Evolutionary conservation across 2,329 filamentous ascomycete species (phyloP), one percentile per base, ranked within the genome.

Genomic region (Myotisia sp.): DNA sequence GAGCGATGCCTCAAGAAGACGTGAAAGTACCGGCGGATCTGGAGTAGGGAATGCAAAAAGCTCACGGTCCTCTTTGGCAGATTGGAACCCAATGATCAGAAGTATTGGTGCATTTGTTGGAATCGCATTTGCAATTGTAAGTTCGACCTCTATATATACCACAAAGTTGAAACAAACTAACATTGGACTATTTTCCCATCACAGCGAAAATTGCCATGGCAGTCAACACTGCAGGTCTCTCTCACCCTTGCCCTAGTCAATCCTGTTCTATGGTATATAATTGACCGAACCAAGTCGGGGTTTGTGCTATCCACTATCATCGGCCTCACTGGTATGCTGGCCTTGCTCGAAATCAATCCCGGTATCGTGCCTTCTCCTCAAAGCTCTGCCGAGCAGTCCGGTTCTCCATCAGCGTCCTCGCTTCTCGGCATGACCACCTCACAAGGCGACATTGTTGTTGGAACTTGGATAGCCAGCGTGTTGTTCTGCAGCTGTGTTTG

Each of bases 401-500:
- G 32, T 7, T 28, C 27, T 39, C 41, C 42, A 44, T 45, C 53
- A 44, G 47, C 44, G 29, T 44, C 48, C 16, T 49, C 56, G 8
- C 45, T 67, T 26, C 57, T 58, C 4, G 47, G 64, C 67, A 42
- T 73, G 63, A 43, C 72, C 68, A 29, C 63, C 12, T 29, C 33
- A 13, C 33, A 35, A 7, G 26, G 26, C 6, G n/a, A 35, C 10
- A 16, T 35, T 71, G 39, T 70, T 69, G 38, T 79, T 12, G 77
- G 76, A 8, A 82, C 85, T 3, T 98, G 90, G 87, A 79, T 93
- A 50, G 68, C 87, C 16, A 93, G 84, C 50, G 85, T 95, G 17
- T 60, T 98, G 33, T 98, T 94, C 54, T 94, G 90, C 59, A 92
- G 83, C 50, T 85, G 83, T 46, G 74, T 95, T 6, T 94, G 86